Percentiles rank a stretch among this genome's conserved stretches.
Conservation (phyloP, 768 basidiomycete genomes). For the Favolaschia claudopus region DNA sequence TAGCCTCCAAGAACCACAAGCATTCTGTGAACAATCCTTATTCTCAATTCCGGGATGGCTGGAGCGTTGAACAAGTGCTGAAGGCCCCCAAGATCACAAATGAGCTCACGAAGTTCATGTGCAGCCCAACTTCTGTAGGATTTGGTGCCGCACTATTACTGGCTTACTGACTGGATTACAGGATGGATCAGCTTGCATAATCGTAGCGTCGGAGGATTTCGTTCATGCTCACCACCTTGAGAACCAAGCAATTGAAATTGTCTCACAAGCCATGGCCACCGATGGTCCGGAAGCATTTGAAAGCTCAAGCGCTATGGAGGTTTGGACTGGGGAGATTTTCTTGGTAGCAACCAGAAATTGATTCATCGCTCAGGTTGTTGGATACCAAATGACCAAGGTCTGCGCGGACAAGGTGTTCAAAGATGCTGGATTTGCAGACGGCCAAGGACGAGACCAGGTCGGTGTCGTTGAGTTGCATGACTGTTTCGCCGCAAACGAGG, state of each 20-base stretch:
- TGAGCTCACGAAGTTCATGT: slow-evolving; percentile 85
- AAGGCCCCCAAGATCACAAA: slow-evolving; percentile 72
- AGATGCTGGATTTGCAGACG: slow-evolving; percentile 72
- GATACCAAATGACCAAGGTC: slow-evolving; percentile 76
- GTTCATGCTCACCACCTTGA: slow-evolving; percentile 75
- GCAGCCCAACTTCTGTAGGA: slow-evolving; percentile 80
- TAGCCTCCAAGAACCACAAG: slow-evolving; percentile 85
- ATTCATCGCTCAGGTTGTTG: too few species aligned
- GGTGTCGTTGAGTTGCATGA: slow-evolving; percentile 90
- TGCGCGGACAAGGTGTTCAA: slow-evolving; percentile 74
- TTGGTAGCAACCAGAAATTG: too few species aligned
- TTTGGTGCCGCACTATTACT: too few species aligned
- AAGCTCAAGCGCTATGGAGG: slow-evolving; percentile 75
- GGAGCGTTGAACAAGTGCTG: slow-evolving; percentile 76
- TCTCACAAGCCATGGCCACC: slow-evolving; percentile 69
- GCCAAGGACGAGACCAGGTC: slow-evolving; percentile 72
- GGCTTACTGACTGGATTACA: slow-evolving; percentile 31
- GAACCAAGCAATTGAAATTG: slow-evolving; percentile 89
- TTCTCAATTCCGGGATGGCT: slow-evolving; percentile 83
- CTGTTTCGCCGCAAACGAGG: slow-evolving; percentile 87
- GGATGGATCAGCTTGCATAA: slow-evolving; percentile 81
- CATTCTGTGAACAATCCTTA: slow-evolving; percentile 88
- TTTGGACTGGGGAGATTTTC: too few species aligned
- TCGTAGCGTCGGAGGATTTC: slow-evolving; percentile 82
- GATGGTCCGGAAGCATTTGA: slow-evolving; percentile 74